phyloP scores from a whole-genome alignment of 2,329 filamentous ascomycete genomes.

The Botryosphaeria dothidea region DNA sequence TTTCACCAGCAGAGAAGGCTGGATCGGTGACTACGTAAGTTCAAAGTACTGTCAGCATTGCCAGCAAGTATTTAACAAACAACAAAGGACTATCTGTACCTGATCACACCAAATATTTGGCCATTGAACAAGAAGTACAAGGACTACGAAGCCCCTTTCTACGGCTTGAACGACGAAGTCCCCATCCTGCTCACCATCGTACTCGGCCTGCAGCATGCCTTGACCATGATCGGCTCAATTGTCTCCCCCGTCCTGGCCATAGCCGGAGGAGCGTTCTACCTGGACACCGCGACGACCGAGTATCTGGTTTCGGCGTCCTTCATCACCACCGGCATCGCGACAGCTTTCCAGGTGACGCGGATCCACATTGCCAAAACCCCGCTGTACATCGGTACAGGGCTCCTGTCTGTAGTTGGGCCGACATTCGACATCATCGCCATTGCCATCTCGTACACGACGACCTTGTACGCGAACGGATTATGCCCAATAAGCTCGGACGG shows the following conservation, averaged over 20 bases:
- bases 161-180: slow-evolving; percentile 29
- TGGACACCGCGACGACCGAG: slow-evolving; percentile 28
- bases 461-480: slow-evolving; percentile 29
- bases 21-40: slow-evolving; percentile 42
- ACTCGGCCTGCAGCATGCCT: slow-evolving; percentile 32
- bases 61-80: neutral
- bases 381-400: slow-evolving; percentile 31
- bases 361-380: slow-evolving; percentile 29
- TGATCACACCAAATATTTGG: slow-evolving; percentile 27
- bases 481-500: slow-evolving; percentile 28
- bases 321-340: slow-evolving; percentile 32
- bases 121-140: slow-evolving; percentile 31
- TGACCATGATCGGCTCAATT: slow-evolving; percentile 30
- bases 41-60: neutral
- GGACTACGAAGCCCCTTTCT: slow-evolving; percentile 30
- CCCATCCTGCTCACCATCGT: slow-evolving; percentile 30
- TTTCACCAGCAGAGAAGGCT: slow-evolving; percentile 31
- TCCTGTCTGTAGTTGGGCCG: slow-evolving; percentile 30
- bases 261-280: slow-evolving; percentile 31
- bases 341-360: slow-evolving; percentile 30
- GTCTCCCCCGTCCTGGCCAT: slow-evolving; percentile 34
- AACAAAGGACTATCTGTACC: slow-evolving; percentile 38
- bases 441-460: slow-evolving; percentile 29
- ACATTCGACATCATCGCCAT: slow-evolving; percentile 34
- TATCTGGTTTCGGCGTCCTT: slow-evolving; percentile 32